These are phyloP conservation scores for Boletus reticuloceps DNA, from an alignment of 768 basidiomycete genomes.

Conservation along the genomic window DNA sequence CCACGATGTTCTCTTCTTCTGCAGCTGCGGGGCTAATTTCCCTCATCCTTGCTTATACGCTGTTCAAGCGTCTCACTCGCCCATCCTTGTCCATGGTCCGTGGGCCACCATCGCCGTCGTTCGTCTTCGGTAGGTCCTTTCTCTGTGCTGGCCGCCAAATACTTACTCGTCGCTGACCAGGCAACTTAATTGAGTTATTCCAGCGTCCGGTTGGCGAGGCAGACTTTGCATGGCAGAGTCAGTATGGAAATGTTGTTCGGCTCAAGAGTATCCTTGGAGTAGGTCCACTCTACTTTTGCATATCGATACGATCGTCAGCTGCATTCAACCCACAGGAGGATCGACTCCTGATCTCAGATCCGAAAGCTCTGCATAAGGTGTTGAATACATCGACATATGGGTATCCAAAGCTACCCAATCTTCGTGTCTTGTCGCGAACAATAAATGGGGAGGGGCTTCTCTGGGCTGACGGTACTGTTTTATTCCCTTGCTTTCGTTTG, in stretches of 20 bases:
- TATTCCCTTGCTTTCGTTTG: constrained; percentile 3
- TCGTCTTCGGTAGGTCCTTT: constrained; percentile 11
- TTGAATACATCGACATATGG: constrained; percentile 41
- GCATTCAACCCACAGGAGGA: constrained; percentile 34
- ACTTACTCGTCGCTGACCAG: constrained; percentile 9
- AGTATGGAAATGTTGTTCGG: constrained; percentile 27
- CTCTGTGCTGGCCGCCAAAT: constrained; percentile 1
- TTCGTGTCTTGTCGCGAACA: constrained; percentile 8
- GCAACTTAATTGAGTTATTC: constrained; percentile 25
- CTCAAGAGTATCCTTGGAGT: constrained; percentile 25
- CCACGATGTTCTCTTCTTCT: not conserved
- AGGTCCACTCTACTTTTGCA: not conserved
- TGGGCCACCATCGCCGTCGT: constrained; percentile 14
- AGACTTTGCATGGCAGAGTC: constrained; percentile 29
- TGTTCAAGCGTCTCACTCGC: not conserved
- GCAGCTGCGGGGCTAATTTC: not conserved
- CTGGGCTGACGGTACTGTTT: constrained; percentile 39
- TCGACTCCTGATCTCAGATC: constrained; percentile 44
- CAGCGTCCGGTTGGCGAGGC: constrained; percentile 24
- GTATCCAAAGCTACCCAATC: constrained; percentile 35
- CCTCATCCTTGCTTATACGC: not conserved
- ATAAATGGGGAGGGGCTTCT: constrained; percentile 33
- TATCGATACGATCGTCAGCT: not conserved
- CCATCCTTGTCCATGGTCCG: constrained; percentile 12
- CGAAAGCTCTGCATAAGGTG: constrained; percentile 41